Evolutionary conservation across 2,329 filamentous ascomycete genomes (phyloP), one percentile per base, ranked within the genome.

Genomic region (Alternaria hordeiaustralica): DNA sequence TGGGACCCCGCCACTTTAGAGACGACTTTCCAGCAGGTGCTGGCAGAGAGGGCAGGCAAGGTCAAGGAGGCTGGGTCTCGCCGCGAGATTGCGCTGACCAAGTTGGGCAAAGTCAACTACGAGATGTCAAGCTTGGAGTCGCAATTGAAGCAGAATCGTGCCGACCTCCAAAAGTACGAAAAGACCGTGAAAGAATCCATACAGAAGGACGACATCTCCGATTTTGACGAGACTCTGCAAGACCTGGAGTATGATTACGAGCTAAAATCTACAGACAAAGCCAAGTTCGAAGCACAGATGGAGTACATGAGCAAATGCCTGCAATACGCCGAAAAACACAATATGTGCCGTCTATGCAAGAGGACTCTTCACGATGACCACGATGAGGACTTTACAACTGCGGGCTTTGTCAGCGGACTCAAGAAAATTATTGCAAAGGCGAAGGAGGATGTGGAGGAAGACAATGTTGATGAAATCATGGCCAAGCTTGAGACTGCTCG

Each of bases 1-100:
- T 97, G 94, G 94, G 83, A 88, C 23, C 84, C 90, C 5, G 84
- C 88, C 13, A 90, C 86, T 1, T 78, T 98, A 11, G 93, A 97
- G 47, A 76, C 84, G 43, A 86, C 89, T 23, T 97, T 92, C 68
- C 89, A 96, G 69, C 80, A 83, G 3, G 84, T 86, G 4, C 72
- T 93, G 9, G 84, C 87, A 50, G 81, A 85, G 41, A 90, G 90
- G 71, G 84, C 80, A 23, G 83, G 84, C 36, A 79, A 85, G 23
- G 84, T 93, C 28, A 84, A 85, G 12, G 89, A 92, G 41, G 89
- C 89, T 6, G 89, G 92, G 75, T 87, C 87, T 51, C 86, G 89
- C 62, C 89, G 93, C 54, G 93, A 97, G 63, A 86, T 87, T 43
- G 85, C 88, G 3, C 88, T 87, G 67, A 87, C 92, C 68, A 91